Percentiles rank a stretch among this genome's conserved stretches.
These are phyloP conservation scores for Trichoderma harzianum DNA, from an alignment of 2,329 filamentous ascomycete species.

Conservation along the genomic window DNA sequence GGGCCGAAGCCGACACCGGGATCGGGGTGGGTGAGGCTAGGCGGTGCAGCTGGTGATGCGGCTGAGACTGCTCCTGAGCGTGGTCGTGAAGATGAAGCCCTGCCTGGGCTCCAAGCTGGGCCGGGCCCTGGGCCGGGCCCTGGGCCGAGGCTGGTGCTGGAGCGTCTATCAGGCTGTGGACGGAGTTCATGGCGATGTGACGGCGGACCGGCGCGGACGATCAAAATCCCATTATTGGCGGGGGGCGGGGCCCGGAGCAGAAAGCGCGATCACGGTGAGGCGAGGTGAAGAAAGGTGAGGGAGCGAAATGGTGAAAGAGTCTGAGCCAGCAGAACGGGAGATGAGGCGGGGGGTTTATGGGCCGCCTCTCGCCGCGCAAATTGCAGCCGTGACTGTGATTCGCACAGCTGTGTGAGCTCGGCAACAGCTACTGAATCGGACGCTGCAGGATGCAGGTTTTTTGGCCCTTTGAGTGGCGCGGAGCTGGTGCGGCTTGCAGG, in stretches of 20 bases:
- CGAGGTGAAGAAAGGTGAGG: constrained; percentile 19
- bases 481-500: constrained; percentile 10
- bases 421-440: constrained; percentile 7
- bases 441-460: constrained; percentile 8
- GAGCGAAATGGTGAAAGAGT: constrained; percentile 1
- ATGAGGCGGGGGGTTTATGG: constrained; percentile 9
- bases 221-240: constrained; percentile 20
- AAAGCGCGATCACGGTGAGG: constrained; percentile 12
- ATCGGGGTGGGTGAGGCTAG: constrained; percentile 15
- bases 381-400: not conserved
- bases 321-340: constrained; percentile 2
- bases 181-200: constrained; percentile 37
- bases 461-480: not conserved
- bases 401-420: not conserved
- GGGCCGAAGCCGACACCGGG: constrained; percentile 4
- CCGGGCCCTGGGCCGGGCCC: constrained; percentile 7
- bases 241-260: constrained; percentile 18
- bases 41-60: constrained; percentile 8
- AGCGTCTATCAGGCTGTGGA: constrained; percentile 37
- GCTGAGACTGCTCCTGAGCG: constrained; percentile 11
- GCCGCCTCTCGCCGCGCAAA: constrained; percentile 11
- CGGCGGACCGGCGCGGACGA: constrained; percentile 18
- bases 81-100: constrained; percentile 16
- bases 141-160: constrained; percentile 20
- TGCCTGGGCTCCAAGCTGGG: constrained; percentile 12